Percentiles rank a stretch among this genome's conserved stretches.
Evolutionary conservation across 345 rosid species (phyloP).

Genomic region (Dipteronia sinensis): DNA sequence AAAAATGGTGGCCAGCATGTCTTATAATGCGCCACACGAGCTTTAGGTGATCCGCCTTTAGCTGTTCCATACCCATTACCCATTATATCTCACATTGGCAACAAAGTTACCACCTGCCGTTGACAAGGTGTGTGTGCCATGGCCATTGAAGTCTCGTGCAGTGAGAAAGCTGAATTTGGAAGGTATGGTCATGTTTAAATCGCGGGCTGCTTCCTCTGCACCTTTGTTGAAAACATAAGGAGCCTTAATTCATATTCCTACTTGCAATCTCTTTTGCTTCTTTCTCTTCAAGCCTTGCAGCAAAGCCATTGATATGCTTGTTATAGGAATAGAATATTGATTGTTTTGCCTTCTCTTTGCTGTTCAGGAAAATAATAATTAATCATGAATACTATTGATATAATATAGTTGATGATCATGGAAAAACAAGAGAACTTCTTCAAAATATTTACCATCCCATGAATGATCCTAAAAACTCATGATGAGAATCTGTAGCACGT

Average conservation of each 20-base stretch:
- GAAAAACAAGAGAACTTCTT: too few relatives aligned
- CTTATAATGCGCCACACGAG: slow-evolving; percentile 47
- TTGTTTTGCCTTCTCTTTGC: slow-evolving; percentile 18
- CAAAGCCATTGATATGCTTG: slow-evolving; percentile 36
- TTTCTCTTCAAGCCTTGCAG: slow-evolving; percentile 30
- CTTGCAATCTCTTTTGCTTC: slow-evolving; percentile 34
- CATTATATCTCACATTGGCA: slow-evolving; percentile 39
- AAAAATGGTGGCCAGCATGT: slow-evolving; percentile 28
- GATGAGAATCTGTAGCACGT: slow-evolving; percentile 24
- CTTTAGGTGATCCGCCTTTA: slow-evolving; percentile 66
- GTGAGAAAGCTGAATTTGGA: slow-evolving; percentile 31
- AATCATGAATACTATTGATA: too few relatives aligned
- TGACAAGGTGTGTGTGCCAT: slow-evolving; percentile 66
- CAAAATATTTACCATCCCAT: slow-evolving; percentile 32
- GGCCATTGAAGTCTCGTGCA: slow-evolving; percentile 48
- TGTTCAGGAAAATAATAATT: neutral
- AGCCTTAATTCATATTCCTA: neutral
- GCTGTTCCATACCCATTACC: slow-evolving; percentile 62
- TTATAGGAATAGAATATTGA: slow-evolving; percentile 33
- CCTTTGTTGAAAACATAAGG: slow-evolving; percentile 43
- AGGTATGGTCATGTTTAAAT: slow-evolving; percentile 30
- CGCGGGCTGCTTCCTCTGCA: neutral
- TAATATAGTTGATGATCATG: too few relatives aligned
- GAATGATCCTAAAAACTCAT: slow-evolving; percentile 36
- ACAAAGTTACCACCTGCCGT: slow-evolving; percentile 65